phyloP scores from a whole-genome alignment of 345 rosid species.

The Rhizophora mangle region DNA sequence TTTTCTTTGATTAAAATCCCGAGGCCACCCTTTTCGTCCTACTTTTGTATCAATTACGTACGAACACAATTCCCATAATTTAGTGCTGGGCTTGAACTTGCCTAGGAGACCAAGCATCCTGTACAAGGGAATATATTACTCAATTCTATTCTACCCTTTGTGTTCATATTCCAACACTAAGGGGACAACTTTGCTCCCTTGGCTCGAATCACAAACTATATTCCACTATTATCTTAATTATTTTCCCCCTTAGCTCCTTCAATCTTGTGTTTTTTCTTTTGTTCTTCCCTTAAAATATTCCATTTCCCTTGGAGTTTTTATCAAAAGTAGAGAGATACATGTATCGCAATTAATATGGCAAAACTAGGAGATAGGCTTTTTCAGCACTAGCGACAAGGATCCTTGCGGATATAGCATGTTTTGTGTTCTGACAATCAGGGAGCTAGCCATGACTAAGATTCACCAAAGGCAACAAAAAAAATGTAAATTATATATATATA shows the following conservation, averaged over 20 bases:
- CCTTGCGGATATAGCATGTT: too few relatives aligned
- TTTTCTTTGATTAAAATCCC: constrained; percentile 28
- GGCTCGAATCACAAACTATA: constrained; percentile 29
- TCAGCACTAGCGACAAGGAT: too few relatives aligned
- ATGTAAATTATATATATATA: not conserved
- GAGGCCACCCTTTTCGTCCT: constrained; percentile 9
- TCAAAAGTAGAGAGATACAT: too few relatives aligned
- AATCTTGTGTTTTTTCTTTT: not conserved
- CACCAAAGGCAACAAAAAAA: not conserved
- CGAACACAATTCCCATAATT: constrained; percentile 9
- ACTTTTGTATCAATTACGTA: not conserved
- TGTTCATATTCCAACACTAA: constrained; percentile 27
- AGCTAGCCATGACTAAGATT: too few relatives aligned
- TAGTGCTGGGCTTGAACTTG: constrained; percentile 18
- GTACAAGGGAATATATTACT: constrained; percentile 15
- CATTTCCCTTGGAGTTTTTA: too few relatives aligned
- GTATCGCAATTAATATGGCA: too few relatives aligned
- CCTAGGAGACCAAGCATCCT: constrained; percentile 35
- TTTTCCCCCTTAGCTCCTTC: not conserved
- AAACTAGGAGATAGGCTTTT: too few relatives aligned
- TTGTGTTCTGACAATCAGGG: too few relatives aligned
- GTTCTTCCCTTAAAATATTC: too few relatives aligned
- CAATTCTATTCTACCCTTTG: constrained; percentile 19
- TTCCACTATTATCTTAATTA: not conserved
- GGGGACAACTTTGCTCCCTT: constrained; percentile 46